Percentiles rank a stretch among this genome's conserved stretches.
These are phyloP conservation scores for Alternaria arborescens DNA, from an alignment of 2,329 filamentous ascomycete species.

Conservation along the genomic window DNA sequence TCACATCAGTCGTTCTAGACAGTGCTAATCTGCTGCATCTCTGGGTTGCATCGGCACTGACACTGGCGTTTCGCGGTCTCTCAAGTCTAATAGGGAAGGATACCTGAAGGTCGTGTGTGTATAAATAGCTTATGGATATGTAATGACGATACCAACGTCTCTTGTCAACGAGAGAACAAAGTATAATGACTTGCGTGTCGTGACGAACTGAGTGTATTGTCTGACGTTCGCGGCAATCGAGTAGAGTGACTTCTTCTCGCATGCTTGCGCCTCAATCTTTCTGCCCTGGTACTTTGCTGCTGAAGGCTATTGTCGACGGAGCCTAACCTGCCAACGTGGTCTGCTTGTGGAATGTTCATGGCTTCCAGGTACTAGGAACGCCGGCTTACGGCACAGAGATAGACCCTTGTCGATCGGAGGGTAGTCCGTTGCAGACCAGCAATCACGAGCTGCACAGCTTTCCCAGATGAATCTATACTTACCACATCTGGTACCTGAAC, in stretches of 20 bases:
- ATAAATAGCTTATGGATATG: slow-evolving; percentile 4
- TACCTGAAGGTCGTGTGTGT: neutral
- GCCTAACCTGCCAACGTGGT: neutral
- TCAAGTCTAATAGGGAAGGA: neutral
- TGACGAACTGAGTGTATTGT: neutral
- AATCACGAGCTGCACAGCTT: neutral
- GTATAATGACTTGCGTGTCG: neutral
- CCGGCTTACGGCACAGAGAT: neutral
- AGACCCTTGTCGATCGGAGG: neutral
- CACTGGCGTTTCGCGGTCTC: neutral
- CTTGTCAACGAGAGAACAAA: neutral
- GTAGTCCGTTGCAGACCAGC: neutral
- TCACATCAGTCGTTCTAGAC: slow-evolving; percentile 1
- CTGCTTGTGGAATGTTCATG: neutral
- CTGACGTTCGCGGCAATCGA: neutral
- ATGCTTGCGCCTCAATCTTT: neutral
- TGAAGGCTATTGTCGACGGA: neutral
- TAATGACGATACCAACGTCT: neutral
- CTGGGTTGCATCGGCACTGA: slow-evolving; percentile 1
- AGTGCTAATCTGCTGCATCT: slow-evolving; percentile 3
- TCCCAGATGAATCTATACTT: neutral
- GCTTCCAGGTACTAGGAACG: neutral
- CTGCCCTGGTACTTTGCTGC: neutral
- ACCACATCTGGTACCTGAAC: neutral
- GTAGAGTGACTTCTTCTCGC: neutral